A percentile compares a stretch with the other conserved stretches of the same genome.
phyloP scores from a whole-genome alignment of 164 flowering plant genomes.

The Vitis vinifera region DNA sequence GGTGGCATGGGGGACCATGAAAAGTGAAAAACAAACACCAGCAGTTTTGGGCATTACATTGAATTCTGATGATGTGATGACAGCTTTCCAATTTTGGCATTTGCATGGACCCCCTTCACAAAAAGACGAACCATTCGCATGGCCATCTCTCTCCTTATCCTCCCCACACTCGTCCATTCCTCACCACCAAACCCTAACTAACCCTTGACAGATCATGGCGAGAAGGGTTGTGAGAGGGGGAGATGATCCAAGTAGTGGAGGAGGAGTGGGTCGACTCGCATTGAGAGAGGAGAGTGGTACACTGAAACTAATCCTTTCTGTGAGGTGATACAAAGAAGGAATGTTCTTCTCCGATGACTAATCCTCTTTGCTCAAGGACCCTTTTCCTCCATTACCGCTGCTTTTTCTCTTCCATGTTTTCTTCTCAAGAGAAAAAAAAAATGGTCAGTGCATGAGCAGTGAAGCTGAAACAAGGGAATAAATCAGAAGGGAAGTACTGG shows the following conservation, averaged over 20 bases:
- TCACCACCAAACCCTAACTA: slow-evolving; percentile 17
- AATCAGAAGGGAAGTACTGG: not conserved
- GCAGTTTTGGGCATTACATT: slow-evolving; percentile 6
- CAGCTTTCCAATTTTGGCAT: slow-evolving; percentile 28
- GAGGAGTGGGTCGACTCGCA: not conserved
- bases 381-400: too few relatives aligned
- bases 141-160: slow-evolving; percentile 10
- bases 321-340: too few relatives aligned
- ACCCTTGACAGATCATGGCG: not conserved
- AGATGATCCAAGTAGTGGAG: not conserved
- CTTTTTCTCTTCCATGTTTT: too few relatives aligned
- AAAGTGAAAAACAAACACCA: not conserved
- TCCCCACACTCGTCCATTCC: slow-evolving; percentile 4
- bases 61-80: slow-evolving; percentile 12
- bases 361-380: too few relatives aligned
- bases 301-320: not conserved
- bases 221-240: slow-evolving; percentile 1
- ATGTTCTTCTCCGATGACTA: too few relatives aligned
- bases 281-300: not conserved
- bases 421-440: too few relatives aligned
- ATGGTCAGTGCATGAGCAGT: not conserved
- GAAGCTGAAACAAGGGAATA: not conserved
- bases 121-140: slow-evolving; percentile 24
- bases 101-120: slow-evolving; percentile 15
- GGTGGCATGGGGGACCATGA: too few relatives aligned